phyloP scores from a whole-genome alignment of 768 basidiomycete genomes.

The Termitomyces titanicus region DNA sequence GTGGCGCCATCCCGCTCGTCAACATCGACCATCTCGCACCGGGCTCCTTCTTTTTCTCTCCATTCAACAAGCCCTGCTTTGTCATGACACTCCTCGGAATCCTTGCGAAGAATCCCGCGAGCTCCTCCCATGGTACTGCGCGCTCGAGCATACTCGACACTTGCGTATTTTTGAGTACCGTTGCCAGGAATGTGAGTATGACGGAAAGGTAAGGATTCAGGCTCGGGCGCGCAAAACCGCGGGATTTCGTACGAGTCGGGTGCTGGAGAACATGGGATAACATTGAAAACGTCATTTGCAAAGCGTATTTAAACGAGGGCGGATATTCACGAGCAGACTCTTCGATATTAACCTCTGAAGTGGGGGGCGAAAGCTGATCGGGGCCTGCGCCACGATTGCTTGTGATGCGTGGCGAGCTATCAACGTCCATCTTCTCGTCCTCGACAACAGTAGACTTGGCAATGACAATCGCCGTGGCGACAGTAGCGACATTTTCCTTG shows the following conservation, averaged over 20 bases:
- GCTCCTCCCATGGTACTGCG: constrained; percentile 78
- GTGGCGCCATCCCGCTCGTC: constrained; percentile 63
- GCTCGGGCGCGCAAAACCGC: constrained; percentile 41
- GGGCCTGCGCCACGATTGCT: not conserved
- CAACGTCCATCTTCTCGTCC: constrained; percentile 63
- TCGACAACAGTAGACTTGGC: constrained; percentile 30
- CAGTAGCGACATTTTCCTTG: constrained; percentile 36
- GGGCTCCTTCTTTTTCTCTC: constrained; percentile 24
- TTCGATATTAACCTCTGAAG: constrained; percentile 27
- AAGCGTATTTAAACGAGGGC: constrained; percentile 64
- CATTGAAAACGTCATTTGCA: constrained; percentile 77
- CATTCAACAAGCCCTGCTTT: constrained; percentile 28
- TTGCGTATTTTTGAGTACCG: constrained; percentile 61
- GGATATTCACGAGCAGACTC: constrained; percentile 42
- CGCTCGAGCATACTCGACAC: constrained; percentile 67
- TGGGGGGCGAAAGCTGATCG: constrained; percentile 26
- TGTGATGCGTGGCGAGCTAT: constrained; percentile 29
- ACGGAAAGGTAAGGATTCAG: constrained; percentile 87
- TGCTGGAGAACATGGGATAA: constrained; percentile 67
- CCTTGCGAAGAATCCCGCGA: constrained; percentile 59
- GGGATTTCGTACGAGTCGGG: constrained; percentile 58
- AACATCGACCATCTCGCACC: constrained; percentile 58
- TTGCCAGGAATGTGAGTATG: constrained; percentile 85
- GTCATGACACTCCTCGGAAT: constrained; percentile 53
- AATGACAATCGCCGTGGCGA: constrained; percentile 21